A percentile compares a stretch with the other conserved stretches of the same genome.
Evolutionary conservation across 371 early-diverging fungal species (phyloP).

Genomic region (Chytridium lagenaria): DNA sequence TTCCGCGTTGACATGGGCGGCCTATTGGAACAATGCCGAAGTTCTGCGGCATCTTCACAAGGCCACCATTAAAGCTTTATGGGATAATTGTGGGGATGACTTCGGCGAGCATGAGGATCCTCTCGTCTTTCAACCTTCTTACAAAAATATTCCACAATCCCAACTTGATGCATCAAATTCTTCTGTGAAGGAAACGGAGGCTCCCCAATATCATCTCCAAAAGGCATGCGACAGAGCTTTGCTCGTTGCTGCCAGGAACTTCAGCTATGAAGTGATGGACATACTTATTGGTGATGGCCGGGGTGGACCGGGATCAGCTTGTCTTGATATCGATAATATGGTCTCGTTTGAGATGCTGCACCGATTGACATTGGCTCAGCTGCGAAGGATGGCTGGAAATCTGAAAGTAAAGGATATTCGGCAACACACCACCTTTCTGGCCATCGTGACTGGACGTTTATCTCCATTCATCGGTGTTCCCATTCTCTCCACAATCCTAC

Average conservation of each 20-base stretch:
- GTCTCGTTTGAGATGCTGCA: not conserved
- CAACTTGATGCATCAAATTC: not conserved
- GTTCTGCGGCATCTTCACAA: not conserved
- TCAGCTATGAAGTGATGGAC: not conserved
- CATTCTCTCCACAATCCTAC: not conserved
- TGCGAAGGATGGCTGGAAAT: conserved; percentile 1
- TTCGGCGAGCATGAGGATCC: not conserved
- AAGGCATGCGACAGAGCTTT: not conserved
- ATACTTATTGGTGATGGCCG: not conserved
- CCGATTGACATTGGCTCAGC: not conserved
- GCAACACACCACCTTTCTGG: not conserved
- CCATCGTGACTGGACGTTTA: not conserved
- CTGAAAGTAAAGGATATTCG: not conserved
- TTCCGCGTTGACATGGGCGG: not conserved
- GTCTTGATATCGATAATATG: not conserved
- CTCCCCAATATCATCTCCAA: not conserved
- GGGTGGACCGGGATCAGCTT: not conserved
- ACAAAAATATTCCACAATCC: no score
- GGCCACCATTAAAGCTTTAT: not conserved
- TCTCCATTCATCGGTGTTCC: not conserved
- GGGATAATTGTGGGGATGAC: not conserved
- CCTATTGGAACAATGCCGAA: conserved; percentile 1
- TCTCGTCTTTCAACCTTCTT: not conserved
- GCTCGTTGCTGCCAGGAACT: not conserved
- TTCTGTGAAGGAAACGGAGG: not conserved